These are phyloP conservation scores for Fagopyrum esculentum DNA, from an alignment of 148 eudicot genomes.

Conservation along the genomic window DNA sequence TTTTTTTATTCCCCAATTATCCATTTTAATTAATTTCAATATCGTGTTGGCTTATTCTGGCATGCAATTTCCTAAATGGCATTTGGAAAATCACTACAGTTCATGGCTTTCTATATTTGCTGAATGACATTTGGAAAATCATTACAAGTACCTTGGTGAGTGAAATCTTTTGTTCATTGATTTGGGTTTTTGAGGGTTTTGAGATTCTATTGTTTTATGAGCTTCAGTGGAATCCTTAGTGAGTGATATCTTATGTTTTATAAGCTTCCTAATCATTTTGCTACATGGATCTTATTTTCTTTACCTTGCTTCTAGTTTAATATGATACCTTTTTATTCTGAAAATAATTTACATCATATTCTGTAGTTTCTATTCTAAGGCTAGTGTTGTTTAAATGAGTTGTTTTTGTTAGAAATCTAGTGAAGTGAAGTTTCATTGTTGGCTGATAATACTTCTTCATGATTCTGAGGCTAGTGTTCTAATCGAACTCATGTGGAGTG, in stretches of 20 bases:
- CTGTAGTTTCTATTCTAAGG: neutral
- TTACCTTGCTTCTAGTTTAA: neutral
- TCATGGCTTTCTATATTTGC: too few relatives aligned
- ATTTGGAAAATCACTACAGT: too few relatives aligned
- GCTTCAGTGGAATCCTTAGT: neutral
- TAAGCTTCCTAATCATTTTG: neutral
- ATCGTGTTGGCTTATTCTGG: too few relatives aligned
- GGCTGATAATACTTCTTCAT: neutral
- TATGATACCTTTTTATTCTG: neutral
- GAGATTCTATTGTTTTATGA: neutral
- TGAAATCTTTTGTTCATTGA: neutral
- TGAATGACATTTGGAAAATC: too few relatives aligned
- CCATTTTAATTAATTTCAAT: too few relatives aligned
- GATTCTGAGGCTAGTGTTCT: neutral
- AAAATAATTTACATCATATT: neutral
- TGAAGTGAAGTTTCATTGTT: neutral
- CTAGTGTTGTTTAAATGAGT: neutral
- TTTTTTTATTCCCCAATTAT: too few relatives aligned
- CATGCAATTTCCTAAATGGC: too few relatives aligned
- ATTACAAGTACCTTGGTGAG: too few relatives aligned
- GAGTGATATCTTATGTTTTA: conserved; percentile 12
- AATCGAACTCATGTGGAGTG: too few relatives aligned
- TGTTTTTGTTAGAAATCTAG: neutral
- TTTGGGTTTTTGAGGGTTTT: conserved; percentile 16
- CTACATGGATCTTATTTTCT: conserved; percentile 6